Conservation (phyloP, 202 grass and related monocot species). For the Setaria viridis region DNA sequence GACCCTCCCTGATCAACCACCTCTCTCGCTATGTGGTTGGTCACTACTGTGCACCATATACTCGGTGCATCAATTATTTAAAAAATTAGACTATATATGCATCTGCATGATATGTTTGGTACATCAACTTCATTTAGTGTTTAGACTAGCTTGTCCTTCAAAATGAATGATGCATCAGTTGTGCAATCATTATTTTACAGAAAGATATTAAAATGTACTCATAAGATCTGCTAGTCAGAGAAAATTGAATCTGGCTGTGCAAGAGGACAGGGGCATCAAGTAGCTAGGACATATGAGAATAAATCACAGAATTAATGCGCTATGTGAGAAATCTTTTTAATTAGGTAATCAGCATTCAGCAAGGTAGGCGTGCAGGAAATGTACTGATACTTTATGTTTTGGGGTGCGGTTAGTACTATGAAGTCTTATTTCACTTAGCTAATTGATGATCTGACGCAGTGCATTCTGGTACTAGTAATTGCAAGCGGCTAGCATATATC, state of each 20-base stretch:
- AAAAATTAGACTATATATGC: not conserved
- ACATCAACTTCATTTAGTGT: not conserved
- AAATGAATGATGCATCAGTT: not conserved
- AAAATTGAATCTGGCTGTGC: not conserved
- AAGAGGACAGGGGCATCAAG: not conserved
- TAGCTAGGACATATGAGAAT: conserved; percentile 8
- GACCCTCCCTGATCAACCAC: too few relatives aligned
- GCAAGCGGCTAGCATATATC: not conserved
- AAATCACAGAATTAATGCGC: not conserved
- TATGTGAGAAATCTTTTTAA: not conserved
- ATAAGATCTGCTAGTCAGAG: not conserved
- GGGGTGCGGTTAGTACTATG: not conserved
- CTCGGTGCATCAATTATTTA: not conserved
- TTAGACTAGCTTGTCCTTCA: not conserved
- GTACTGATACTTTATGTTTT: not conserved
- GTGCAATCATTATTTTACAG: not conserved
- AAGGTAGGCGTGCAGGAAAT: not conserved
- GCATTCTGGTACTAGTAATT: not conserved
- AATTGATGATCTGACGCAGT: too few relatives aligned
- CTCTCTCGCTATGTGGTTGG: not conserved
- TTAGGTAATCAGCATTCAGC: not conserved
- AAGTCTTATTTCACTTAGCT: not conserved
- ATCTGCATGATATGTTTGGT: not conserved
- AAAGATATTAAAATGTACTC: not conserved
- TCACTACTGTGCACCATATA: not conserved